A percentile compares a stretch with the other conserved stretches of the same genome.
Conservation (phyloP, 139 green algal species). For the Limnomonas spitsbergensis region DNA sequence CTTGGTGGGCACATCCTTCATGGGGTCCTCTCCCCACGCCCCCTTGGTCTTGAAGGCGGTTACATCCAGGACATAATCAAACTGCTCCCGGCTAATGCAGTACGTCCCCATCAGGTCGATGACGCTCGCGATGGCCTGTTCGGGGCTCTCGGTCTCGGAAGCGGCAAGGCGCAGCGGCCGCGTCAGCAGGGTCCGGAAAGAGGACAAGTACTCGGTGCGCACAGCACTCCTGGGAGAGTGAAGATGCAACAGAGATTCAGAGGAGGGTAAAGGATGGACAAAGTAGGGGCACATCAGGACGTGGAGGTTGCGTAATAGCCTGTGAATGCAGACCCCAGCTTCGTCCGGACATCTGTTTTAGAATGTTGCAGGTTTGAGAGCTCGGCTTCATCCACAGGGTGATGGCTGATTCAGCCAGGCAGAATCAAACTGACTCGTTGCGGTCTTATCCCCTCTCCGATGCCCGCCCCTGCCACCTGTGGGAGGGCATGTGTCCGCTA, state of each 20-base stretch:
- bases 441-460: no score
- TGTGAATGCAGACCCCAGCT: no score
- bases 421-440: no score
- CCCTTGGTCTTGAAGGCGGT: conserved; percentile 83
- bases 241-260: no score
- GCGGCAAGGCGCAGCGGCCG: not conserved
- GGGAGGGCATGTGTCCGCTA: conserved; percentile 23
- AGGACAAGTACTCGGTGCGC: not conserved
- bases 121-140: not conserved
- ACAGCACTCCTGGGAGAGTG: conserved; percentile 4
- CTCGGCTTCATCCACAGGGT: no score
- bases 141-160: not conserved
- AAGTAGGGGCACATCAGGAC: no score
- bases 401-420: no score
- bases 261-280: no score
- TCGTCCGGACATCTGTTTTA: no score
- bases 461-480: not conserved
- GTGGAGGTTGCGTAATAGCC: no score
- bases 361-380: no score
- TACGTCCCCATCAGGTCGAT: not conserved
- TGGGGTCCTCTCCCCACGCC: conserved; percentile 70
- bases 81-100: conserved; percentile 41
- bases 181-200: conserved; percentile 1
- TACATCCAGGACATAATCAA: conserved; percentile 71
- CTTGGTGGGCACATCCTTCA: conserved; percentile 64